Evolutionary conservation across 345 rosid genomes (phyloP), one percentile per base, ranked within the genome.

Genomic region (Euphorbia tirucalli): DNA sequence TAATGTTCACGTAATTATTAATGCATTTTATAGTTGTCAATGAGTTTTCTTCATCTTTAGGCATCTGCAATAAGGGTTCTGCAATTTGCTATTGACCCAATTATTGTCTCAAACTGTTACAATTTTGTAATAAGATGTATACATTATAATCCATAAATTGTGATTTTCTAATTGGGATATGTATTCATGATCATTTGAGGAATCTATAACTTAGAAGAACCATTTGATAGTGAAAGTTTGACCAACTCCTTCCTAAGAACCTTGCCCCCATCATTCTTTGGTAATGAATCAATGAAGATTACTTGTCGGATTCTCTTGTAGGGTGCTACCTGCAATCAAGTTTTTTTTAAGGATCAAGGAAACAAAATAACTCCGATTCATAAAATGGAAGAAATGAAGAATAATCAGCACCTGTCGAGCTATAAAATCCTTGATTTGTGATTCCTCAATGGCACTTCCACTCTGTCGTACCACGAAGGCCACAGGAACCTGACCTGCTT

Each of bases 251-350:
- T 85, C 74, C 87, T 85, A 75, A 79, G 66, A 31, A 88, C 70
- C 79, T 85, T 88, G 0, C 90, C 93, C 0, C 80, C 39, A 13
- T 85, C 85, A 78, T 78, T 89, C 82, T 64, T 85, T 0, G 91
- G 91, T 46, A 87, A 30, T 4, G 86, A 78, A 72, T 76, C 65
- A 32, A 85, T 27, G 64, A 87, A 83, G 44, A n/a, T 70, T 24
- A 84, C 84, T 21, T 66, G 73, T 18, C 77, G 74, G 19, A 85
- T 68, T 66, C 78, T 84, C 80, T 87, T 89, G 75, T 87, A 84
- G 0, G 86, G 86, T 4, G 91, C 85, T 58, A 89, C 91, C 88
- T 84, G 30, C 66, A 62, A 11, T 25, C 50, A 31, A 58, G 35
- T 13, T 2, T 60, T 57, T 72, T 7, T 30, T 19, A 28, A 21